Evolutionary conservation across 1,284 basidiomycete species (phyloP).

Genomic region (Sporisorium iseilematis-ciliati): DNA sequence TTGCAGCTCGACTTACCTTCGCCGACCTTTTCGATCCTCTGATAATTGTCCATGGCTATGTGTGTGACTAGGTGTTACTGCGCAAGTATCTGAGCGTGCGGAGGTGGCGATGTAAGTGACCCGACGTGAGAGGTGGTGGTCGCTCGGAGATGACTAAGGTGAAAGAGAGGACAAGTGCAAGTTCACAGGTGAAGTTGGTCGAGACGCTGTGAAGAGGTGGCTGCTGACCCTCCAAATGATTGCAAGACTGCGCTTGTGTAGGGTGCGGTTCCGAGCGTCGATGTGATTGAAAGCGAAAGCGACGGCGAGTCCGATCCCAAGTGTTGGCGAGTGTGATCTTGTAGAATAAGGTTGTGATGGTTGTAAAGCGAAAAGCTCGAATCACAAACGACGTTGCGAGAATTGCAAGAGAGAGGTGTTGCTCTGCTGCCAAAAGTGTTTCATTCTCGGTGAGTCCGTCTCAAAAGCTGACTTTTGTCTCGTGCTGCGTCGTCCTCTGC

Average conservation of each 20-base stretch:
- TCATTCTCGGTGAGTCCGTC: constrained; percentile 4
- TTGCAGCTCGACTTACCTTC: constrained; percentile 46
- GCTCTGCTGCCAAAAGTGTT: constrained; percentile 5
- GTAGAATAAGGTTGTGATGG: constrained; percentile 6
- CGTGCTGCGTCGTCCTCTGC: neutral
- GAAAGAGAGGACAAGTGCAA: neutral
- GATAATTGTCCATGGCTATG: constrained; percentile 71
- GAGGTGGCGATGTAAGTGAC: neutral
- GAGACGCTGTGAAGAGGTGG: neutral
- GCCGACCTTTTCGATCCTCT: constrained; percentile 81
- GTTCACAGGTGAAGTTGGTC: neutral
- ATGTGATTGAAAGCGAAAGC: neutral
- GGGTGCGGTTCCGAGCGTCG: neutral
- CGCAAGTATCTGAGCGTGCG: neutral
- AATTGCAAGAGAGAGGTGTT: constrained; percentile 14
- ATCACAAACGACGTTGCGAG: neutral
- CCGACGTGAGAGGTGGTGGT: too few species aligned
- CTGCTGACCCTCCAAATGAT: too few species aligned
- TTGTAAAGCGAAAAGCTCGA: constrained; percentile 1
- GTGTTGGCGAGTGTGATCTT: neutral
- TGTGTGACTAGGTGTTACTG: neutral
- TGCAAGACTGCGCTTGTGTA: neutral
- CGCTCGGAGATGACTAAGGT: neutral
- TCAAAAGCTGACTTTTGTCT: neutral
- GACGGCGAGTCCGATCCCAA: neutral